phyloP scores from a whole-genome alignment of 768 basidiomycete genomes.

The Leccinum broughii region DNA sequence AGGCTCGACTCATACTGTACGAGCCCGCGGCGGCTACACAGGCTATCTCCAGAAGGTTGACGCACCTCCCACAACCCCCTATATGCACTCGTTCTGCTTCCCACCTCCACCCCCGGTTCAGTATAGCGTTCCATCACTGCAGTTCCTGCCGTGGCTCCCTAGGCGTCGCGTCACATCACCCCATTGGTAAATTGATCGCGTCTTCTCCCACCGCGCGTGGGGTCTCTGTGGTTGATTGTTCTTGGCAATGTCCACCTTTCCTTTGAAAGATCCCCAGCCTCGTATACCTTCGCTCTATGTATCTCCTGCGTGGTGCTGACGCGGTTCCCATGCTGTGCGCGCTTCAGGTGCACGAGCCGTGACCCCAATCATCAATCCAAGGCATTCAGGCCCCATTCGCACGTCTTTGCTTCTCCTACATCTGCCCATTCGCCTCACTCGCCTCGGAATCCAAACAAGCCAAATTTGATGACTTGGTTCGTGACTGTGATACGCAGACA shows the following conservation, averaged over 20 bases:
- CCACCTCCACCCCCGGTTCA: slow-evolving; percentile 8
- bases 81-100: slow-evolving; percentile 10
- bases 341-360: slow-evolving; percentile 4
- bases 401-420: slow-evolving; percentile 1
- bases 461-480: too few relatives aligned
- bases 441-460: background rate
- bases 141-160: slow-evolving; percentile 18
- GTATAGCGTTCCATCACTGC: background rate
- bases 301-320: slow-evolving; percentile 12
- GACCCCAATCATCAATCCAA: slow-evolving; percentile 10
- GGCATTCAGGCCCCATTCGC: slow-evolving; percentile 8
- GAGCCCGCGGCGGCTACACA: background rate
- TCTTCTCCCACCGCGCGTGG: background rate
- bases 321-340: too few relatives aligned
- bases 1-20: background rate
- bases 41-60: too few relatives aligned
- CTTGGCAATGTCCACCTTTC: background rate
- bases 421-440: slow-evolving; percentile 3
- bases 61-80: slow-evolving; percentile 9
- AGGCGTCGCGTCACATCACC: slow-evolving; percentile 6
- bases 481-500: background rate
- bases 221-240: background rate
- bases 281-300: background rate
- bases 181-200: slow-evolving; percentile 18
- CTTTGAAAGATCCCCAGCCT: background rate